Evolutionary conservation across 768 basidiomycete genomes (phyloP).

Genomic region (Trametopsis cervina): DNA sequence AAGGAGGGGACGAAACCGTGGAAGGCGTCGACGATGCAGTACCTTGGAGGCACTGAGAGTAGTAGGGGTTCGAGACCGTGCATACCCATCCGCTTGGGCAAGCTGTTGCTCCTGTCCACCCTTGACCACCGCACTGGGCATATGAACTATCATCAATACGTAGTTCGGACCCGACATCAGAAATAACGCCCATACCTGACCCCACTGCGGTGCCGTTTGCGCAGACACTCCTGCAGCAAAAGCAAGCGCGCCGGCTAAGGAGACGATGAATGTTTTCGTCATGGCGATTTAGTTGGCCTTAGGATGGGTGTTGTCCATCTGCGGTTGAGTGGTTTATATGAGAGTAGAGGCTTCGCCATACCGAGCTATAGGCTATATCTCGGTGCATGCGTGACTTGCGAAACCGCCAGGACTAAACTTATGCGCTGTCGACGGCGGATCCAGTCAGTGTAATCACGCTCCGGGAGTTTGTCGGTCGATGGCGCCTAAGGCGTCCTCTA

Average conservation of each 20-base stretch:
- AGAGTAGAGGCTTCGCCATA: too few species aligned
- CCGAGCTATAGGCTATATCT: slow-evolving; percentile 14
- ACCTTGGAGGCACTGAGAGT: slow-evolving; percentile 50
- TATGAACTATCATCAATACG: not conserved
- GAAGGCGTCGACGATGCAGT: slow-evolving; percentile 20
- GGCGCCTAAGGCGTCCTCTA: not conserved
- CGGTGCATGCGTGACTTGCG: slow-evolving; percentile 2
- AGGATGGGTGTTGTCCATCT: too few species aligned
- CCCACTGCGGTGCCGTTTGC: slow-evolving; percentile 21
- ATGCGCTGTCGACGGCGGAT: too few species aligned
- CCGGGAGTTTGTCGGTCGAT: slow-evolving; percentile 11
- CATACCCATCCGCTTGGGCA: slow-evolving; percentile 44
- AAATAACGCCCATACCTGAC: slow-evolving; percentile 15
- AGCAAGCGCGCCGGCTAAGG: slow-evolving; percentile 14
- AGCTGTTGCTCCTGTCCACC: slow-evolving; percentile 43
- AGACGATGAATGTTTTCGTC: slow-evolving; percentile 10
- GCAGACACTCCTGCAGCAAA: slow-evolving; percentile 16
- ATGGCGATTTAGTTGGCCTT: slow-evolving; percentile 5
- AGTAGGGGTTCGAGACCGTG: slow-evolving; percentile 37
- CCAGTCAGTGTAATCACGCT: not conserved
- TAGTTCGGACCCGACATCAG: not conserved
- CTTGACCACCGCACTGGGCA: slow-evolving; percentile 43
- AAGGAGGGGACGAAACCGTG: slow-evolving; percentile 12
- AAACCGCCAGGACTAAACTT: not conserved
- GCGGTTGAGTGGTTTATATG: too few species aligned